Evolutionary conservation across 106 monocot genomes (phyloP), one percentile per base, ranked within the genome.

Genomic region (Platanthera zijinensis): DNA sequence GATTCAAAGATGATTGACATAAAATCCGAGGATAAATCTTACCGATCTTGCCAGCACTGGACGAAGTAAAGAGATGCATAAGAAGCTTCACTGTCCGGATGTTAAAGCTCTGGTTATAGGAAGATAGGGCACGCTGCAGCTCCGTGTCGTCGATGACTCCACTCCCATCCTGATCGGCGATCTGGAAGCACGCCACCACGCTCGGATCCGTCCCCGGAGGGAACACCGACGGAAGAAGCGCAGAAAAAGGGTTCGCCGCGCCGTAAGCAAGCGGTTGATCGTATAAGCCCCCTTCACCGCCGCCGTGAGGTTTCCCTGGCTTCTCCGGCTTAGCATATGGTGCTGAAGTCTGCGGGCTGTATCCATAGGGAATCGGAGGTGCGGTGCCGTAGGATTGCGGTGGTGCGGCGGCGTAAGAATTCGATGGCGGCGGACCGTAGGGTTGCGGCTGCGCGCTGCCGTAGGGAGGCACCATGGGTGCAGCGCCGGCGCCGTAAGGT

Each of bases 111-210:
- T 99, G 94, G 75, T 86, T 94, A 72, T 88, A 94, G 8, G 79
- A 76, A 8, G 94, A 94, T 50, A 94, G 79, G 28, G 86, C 94
- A 53, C 83, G 46, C 85, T 94, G 97, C 62, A 99, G 86, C 83
- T 99, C 97, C 86, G 83, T 86, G 52, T 99, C 97, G 51, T 99
- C 97, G 57, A 99, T 94, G 52, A 90, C 74, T 22, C 97, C 97
- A 53, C 97, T 99, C 70, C 91, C 87, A 73, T 99, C 97, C 53
- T 78, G 62, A 72, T 99, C 97, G 48, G 90, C 94, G 46, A 87
- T 84, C 83, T 90, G 94, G 77, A 99, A 99, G 86, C 94, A 89
- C 28, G 90, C 89, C 57, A 94, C 82, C 54, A 99, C 79, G 85
- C 74, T 94, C 12, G 97, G 97, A 69, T 99, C 94, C 52, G 94